Base-by-base conservation (phyloP, 2,329 filamentous ascomycete genomes). In the Sclerotinia spermophila region DNA sequence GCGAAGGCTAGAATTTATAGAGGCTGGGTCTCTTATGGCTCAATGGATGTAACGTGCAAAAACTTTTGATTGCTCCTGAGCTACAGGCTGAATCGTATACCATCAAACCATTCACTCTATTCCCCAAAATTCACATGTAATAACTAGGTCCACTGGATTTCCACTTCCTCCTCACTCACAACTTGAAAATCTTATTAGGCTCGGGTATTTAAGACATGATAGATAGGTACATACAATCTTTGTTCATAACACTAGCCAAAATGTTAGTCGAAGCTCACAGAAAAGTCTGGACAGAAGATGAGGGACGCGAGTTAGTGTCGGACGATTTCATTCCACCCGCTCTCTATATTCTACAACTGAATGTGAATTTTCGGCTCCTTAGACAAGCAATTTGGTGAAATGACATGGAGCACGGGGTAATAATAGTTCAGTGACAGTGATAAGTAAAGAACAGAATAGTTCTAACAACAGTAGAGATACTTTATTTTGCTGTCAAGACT, bases 281-380 rank as follows among this genome's bases (percentile, higher is more conserved):
- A 0, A 0, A 27, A 27, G 5, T 17, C 13, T 17, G 2, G n/a
- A 8, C 27, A 53, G 48, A 53, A 30, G 13, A 7, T 17, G 11
- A 30, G n/a, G n/a, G 27, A n/a, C 13, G 8, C 27, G n/a, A 27
- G n/a, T 27, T 17, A 17, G n/a, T 53, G n/a, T n/a, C 48, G n/a
- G 27, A 13, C n/a, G 27, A 17, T 17, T 17, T 27, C 13, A 3
- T 51, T 53, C 27, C 5, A 8, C n/a, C n/a, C 17, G 2, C 5
- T 17, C 17, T 2, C n/a, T 15, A 4, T 27, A 17, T 17, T 27
- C n/a, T 27, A 53, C 48, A 5, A 17, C n/a, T 27, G 13, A 27
- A 27, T 30, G 5, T 51, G 13, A 13, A 51, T 51, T 51, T 51
- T 0, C n/a, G 17, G 15, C n/a, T 51, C 24, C 24, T 7, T 2